Conservation (phyloP, 2,329 filamentous ascomycete species). For the Ilyonectria destructans region DNA sequence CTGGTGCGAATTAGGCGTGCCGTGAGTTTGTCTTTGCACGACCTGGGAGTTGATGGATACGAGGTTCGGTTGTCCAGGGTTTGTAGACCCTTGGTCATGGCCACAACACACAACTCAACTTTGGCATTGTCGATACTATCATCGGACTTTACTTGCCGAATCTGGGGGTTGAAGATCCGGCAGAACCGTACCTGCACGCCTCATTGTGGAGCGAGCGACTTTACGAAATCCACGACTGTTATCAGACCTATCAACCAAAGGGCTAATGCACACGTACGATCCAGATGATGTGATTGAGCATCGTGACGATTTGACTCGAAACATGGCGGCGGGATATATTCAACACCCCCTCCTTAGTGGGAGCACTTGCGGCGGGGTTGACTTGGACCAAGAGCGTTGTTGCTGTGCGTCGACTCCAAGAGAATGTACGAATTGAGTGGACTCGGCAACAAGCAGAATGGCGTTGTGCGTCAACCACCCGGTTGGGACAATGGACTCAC, state of each 20-base stretch:
- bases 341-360: conserved; percentile 42
- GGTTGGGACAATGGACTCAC: conserved; percentile 46
- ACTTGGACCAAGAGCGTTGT: conserved; percentile 41
- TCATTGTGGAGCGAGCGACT: conserved; percentile 39
- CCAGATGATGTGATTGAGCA: conserved; percentile 48
- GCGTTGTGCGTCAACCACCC: conserved; percentile 44
- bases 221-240: conserved; percentile 35
- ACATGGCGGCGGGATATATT: conserved; percentile 46
- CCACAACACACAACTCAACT: conserved; percentile 42
- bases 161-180: conserved; percentile 39
- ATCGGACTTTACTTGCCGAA: conserved; percentile 36
- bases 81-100: conserved; percentile 46
- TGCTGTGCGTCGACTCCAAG: conserved; percentile 40
- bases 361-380: conserved; percentile 43
- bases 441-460: conserved; percentile 41
- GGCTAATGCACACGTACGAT: conserved; percentile 46
- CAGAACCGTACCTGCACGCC: conserved; percentile 37
- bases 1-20: conserved; percentile 52
- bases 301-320: conserved; percentile 44
- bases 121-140: conserved; percentile 25
- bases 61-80: conserved; percentile 41
- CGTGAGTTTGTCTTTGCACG: conserved; percentile 56
- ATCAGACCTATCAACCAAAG: conserved; percentile 43
- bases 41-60: conserved; percentile 32
- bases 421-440: conserved; percentile 35